These are phyloP conservation scores for Dendrobium chrysotoxum DNA, from an alignment of 106 monocot species.

Conservation along the genomic window DNA sequence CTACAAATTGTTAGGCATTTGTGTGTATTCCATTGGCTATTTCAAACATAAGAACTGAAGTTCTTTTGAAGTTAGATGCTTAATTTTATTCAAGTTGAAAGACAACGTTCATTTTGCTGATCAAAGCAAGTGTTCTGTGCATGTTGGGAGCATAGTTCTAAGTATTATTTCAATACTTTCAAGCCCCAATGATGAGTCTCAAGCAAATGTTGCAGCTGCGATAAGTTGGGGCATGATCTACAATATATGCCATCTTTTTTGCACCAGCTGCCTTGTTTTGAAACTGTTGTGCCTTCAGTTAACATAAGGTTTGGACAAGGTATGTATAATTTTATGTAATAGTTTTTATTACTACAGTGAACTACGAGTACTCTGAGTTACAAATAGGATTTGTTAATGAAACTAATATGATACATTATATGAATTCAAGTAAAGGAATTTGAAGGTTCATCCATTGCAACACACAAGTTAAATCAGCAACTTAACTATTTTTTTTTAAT, in stretches of 20 bases:
- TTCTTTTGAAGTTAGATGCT: neutral
- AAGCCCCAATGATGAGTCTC: conserved; percentile 24
- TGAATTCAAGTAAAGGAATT: too few species aligned
- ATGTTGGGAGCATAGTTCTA: conserved; percentile 23
- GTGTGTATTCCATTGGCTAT: neutral
- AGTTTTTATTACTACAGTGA: too few species aligned
- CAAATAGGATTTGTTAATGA: too few species aligned
- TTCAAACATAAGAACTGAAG: neutral
- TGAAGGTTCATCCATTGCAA: too few species aligned
- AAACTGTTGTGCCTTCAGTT: conserved; percentile 43
- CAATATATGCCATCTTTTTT: neutral
- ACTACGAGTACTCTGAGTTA: too few species aligned
- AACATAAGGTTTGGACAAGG: conserved; percentile 65
- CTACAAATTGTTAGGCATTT: neutral
- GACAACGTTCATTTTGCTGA: neutral
- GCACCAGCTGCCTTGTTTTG: neutral
- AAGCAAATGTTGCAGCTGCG: conserved; percentile 21
- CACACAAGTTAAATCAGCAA: too few species aligned
- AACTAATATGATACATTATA: too few species aligned
- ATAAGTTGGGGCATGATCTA: conserved; percentile 5
- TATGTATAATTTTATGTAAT: neutral
- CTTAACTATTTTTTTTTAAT: too few species aligned
- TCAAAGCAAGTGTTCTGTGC: neutral
- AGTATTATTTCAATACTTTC: conserved; percentile 26
- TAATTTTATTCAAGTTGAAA: neutral